Evolutionary conservation across 1,284 basidiomycete genomes (phyloP), one percentile per base, ranked within the genome.

Genomic region (Cryptococcus floricola): DNA sequence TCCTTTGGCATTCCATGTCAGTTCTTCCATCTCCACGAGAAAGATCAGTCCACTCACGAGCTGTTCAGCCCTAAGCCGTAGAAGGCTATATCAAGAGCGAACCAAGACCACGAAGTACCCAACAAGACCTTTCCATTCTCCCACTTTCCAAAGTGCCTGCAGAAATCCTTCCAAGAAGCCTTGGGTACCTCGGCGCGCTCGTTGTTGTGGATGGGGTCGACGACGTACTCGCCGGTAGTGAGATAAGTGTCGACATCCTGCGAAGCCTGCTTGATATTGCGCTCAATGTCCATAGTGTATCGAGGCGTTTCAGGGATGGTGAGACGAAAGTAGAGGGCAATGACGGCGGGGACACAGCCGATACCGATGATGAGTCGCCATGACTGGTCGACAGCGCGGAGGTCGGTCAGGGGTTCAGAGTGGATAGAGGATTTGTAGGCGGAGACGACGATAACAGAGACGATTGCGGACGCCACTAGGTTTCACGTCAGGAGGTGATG

Each of bases 271-370:
- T 83, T 80, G 60, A 91, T 81, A 76, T 91, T 89, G 58, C 88
- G 85, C 78, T 91, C 88, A 64, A 92, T 84, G 78, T 91, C 89
- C 85, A 92, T 89, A 57, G 89, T 92, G 81, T 88, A 94, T 64
- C 89, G 87, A 39, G 89, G 68, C 14, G 80, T 81, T 68, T 80
- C 80, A 58, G 79, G 76, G 60, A 79, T 79, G 39, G 78, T 78
- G 37, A 75, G 57, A 54, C 76, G 79, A 78, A 80, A 81, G 76
- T 81, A 82, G 50, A 80, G 73, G n/a, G 78, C 77, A 42, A 76
- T 65, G 57, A 61, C 62, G 19, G 70, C 79, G 47, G 79, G 79
- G 28, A 80, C 74, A 61, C 69, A 73, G 34, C 79, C 79, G 48
- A 80, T 56, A 62, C 81, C 81, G 62, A 80, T 79, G 57, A 81